Base-by-base conservation (phyloP, 768 basidiomycete genomes). In the Suillus subluteus region DNA sequence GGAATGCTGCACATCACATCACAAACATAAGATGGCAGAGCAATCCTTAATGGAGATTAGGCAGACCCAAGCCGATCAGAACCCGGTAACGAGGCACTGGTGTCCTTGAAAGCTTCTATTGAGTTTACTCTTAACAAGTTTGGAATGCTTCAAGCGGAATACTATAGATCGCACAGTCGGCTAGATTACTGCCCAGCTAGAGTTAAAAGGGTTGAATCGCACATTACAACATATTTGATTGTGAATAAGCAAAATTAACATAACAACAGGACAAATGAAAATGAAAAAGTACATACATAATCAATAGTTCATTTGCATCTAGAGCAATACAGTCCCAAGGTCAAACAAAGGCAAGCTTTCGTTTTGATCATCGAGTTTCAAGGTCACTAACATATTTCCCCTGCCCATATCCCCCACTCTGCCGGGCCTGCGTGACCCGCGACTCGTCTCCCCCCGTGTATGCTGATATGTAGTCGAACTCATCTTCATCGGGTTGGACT, bases 391-490 rank as follows among this genome's bases (percentile, higher is more conserved):
- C 78, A 69, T 83, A 86, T 70, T 71, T 80, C 26, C 83, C 83
- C 23, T 79, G 73, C 21, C 73, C 76, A 74, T 86, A 86, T 30
- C 80, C 82, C 38, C 38, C 66, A 44, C 46, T 40, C 15, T 64
- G 61, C 32, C 23, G 62, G 43, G 58, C 32, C 11, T 64, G 65
- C 35, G 63, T 52, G 21, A 50, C 40, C 7, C 18, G 37, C 38
- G 73, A 46, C 9, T 66, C 68, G 18, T 63, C 73, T 23, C 63
- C 71, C 74, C 77, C 66, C 3, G 75, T 68, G 75, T 91, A 90
- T 35, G 86, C 88, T 56, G 82, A 80, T 58, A 88, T 81, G 67
- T 89, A 88, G 72, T 89, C 88, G 69, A 84, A 88, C 7, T 86
- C 85, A 0, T 79, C 81, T 0, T 79, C 82, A 30, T 77, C 74